Evolutionary conservation across 345 rosid species (phyloP).

Genomic region (Balakata baccata): DNA sequence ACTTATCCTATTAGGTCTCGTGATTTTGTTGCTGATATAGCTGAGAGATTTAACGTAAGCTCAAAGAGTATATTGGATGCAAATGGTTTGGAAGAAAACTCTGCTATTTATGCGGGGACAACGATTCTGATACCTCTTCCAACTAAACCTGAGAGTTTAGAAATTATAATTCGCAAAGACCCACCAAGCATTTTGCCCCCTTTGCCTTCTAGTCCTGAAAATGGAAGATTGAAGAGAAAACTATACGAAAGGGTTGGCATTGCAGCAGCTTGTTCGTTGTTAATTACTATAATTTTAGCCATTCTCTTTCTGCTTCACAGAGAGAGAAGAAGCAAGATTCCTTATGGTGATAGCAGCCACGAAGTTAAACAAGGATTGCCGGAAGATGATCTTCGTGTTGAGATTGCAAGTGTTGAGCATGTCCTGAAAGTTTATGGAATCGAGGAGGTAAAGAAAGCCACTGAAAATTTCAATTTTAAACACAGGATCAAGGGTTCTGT

Average conservation of each 20-base stretch:
- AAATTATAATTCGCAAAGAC: slow-evolving; percentile 27
- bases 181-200: slow-evolving; percentile 14
- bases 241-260: slow-evolving; percentile 26
- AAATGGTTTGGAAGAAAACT: slow-evolving; percentile 31
- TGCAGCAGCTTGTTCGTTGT: slow-evolving; percentile 34
- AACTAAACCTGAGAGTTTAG: slow-evolving; percentile 35
- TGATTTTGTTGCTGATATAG: slow-evolving; percentile 28
- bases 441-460: slow-evolving; percentile 38
- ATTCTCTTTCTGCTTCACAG: slow-evolving; percentile 13
- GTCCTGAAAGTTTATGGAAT: slow-evolving; percentile 28
- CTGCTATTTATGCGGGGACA: slow-evolving; percentile 34
- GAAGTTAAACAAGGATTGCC: slow-evolving; percentile 19
- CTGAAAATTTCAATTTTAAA: slow-evolving; percentile 36
- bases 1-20: slow-evolving; percentile 34
- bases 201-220: slow-evolving; percentile 16
- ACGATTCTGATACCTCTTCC: slow-evolving; percentile 46
- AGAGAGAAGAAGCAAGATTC: slow-evolving; percentile 19
- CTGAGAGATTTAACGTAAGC: slow-evolving; percentile 39
- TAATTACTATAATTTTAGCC: slow-evolving; percentile 21
- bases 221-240: slow-evolving; percentile 22
- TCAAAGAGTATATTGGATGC: slow-evolving; percentile 28
- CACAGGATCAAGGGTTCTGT: slow-evolving; percentile 41
- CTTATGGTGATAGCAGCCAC: background rate
- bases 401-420: slow-evolving; percentile 45
- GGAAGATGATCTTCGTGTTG: slow-evolving; percentile 33